These are phyloP conservation scores for Erigeron philadelphicus DNA, from an alignment of 140 eudicot species.

Conservation along the genomic window DNA sequence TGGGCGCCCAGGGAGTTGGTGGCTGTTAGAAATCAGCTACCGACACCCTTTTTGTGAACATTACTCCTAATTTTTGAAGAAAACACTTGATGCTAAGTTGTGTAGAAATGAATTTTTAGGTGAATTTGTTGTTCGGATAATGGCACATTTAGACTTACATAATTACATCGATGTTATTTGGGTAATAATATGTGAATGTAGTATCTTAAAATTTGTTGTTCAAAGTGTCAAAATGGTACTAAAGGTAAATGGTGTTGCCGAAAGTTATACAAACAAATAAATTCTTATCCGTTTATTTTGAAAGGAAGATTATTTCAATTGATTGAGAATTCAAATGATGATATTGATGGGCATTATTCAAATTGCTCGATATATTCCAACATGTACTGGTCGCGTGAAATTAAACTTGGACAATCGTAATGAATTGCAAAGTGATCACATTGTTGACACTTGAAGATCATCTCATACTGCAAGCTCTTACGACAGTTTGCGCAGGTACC, in stretches of 20 bases:
- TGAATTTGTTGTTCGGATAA: background rate
- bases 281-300: too few species aligned
- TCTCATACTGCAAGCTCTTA: background rate
- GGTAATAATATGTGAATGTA: background rate
- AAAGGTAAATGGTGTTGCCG: background rate
- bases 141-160: background rate
- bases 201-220: background rate
- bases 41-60: background rate
- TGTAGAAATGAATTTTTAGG: background rate
- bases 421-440: background rate
- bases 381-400: too few species aligned
- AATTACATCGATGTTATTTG: background rate
- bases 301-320: too few species aligned
- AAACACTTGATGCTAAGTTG: background rate
- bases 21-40: background rate
- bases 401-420: background rate
- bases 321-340: too few species aligned
- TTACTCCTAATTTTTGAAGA: background rate
- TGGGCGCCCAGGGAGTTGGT: background rate
- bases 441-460: background rate
- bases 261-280: too few species aligned
- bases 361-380: too few species aligned
- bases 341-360: too few species aligned
- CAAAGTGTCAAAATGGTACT: background rate
- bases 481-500: background rate